Evolutionary conservation across 805 yeast species (phyloP).

Genomic region (Myxozyma neglecta): DNA sequence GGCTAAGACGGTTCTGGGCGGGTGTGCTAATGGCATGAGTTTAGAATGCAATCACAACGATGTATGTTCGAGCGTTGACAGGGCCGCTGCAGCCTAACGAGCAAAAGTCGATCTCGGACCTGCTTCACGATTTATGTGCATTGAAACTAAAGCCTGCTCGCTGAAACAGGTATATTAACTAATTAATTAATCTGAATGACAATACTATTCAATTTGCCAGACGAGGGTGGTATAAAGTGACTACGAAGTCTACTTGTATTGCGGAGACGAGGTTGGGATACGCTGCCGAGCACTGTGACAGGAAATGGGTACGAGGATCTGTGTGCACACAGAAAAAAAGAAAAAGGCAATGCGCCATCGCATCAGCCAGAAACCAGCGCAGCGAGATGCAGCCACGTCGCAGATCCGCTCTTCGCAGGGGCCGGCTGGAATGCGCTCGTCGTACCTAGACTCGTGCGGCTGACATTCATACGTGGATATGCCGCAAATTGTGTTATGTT

Average conservation of each 20-base stretch:
- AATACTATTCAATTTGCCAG: too few species aligned
- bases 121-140: background rate
- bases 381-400: too few species aligned
- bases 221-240: too few species aligned
- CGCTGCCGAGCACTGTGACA: background rate
- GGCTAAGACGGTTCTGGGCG: background rate
- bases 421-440: background rate
- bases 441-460: background rate
- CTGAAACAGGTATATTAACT: too few species aligned
- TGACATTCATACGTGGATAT: background rate
- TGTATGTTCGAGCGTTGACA: constrained; percentile 33
- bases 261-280: too few species aligned
- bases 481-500: background rate
- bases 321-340: too few species aligned
- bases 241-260: too few species aligned
- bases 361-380: too few species aligned
- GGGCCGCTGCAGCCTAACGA: constrained; percentile 4
- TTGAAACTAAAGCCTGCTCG: background rate
- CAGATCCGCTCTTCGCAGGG: too few species aligned
- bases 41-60: constrained; percentile 36
- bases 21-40: background rate
- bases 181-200: too few species aligned
- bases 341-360: too few species aligned
- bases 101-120: constrained; percentile 9
- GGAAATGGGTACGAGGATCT: background rate